Evolutionary conservation across 225 moss, liverwort and hornwort species (phyloP), one percentile per base, ranked within the genome.

Genomic region (Polytrichum commune): DNA sequence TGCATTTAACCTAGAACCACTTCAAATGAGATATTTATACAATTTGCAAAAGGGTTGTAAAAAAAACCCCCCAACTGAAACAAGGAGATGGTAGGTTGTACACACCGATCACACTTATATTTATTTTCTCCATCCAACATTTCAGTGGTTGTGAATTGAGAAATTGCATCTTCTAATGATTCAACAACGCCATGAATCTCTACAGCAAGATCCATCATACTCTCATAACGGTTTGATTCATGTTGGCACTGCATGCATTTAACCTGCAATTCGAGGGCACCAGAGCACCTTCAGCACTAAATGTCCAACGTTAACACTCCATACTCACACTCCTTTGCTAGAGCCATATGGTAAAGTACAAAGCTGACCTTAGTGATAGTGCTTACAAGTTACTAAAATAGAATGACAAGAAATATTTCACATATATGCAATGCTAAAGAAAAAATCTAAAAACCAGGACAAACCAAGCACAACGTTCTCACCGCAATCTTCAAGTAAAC

Each of bases 151-250:
- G 95, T 95, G 61, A 98, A 98, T 72, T 98, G 91, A 0, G 88
- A 67, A 57, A 98, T 84, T 18, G 95, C 98, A 86, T 95, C 93
- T 74, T 95, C 98, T 19, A 98, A 73, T 53, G 92, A 91, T 77
- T 95, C 98, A 64, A 98, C 91, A 73, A 85, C 64, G 18, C 98
- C 98, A 62, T 98, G 91, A 67, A 98, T 98, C 82, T 98, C 98
- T 2, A 98, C 98, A 0, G 98, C 93, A 74, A 98, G 89, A 79
- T 98, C 98, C 98, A 98, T 95, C 95, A 95, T 95, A 71, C 84
- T 98, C 82, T 95, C 98, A 82, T 91, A 98, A 7, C 95, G 79
- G 74, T 95, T 94, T 38, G 98, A 98, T 76, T 98, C 82, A 76
- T 98, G 79, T 71, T 82, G 86, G 64, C 98, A 98, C 77, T 88